phyloP scores from a whole-genome alignment of 306 rosid species.

The Psophocarpus tetragonolobus region DNA sequence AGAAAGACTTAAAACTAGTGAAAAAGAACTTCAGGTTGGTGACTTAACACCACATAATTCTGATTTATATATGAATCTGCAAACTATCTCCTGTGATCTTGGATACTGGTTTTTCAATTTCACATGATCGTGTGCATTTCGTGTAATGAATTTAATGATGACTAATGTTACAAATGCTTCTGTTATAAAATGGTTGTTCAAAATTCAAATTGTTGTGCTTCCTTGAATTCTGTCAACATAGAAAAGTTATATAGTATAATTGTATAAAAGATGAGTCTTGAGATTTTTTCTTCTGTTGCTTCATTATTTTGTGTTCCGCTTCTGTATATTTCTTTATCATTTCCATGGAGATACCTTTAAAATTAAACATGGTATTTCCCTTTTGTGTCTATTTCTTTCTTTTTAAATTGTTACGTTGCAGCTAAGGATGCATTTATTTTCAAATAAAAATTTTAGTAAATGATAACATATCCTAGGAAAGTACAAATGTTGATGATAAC shows the following conservation, averaged over 20 bases:
- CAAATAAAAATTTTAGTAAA: background rate
- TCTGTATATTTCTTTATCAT: background rate
- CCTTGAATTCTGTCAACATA: slow-evolving; percentile 7
- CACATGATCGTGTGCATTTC: background rate
- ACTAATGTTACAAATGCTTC: background rate
- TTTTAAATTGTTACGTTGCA: background rate
- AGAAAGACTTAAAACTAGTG: slow-evolving; percentile 63
- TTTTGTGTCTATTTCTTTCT: background rate
- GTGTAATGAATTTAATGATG: background rate
- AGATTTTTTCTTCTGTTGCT: background rate
- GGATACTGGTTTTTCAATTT: background rate
- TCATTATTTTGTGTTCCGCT: background rate
- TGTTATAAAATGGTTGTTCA: background rate
- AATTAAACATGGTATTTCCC: background rate
- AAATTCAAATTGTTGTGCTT: background rate
- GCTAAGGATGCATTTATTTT: background rate
- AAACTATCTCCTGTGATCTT: slow-evolving; percentile 6
- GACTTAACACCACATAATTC: background rate
- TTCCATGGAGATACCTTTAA: background rate
- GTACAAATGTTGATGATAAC: background rate
- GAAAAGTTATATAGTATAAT: background rate
- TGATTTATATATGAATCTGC: slow-evolving; percentile 28
- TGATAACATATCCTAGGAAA: background rate
- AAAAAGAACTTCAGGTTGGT: slow-evolving; percentile 89
- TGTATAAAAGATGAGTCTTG: background rate